These are phyloP conservation scores for Capronia epimyces DNA, from an alignment of 2,329 filamentous ascomycete genomes.

Conservation along the genomic window DNA sequence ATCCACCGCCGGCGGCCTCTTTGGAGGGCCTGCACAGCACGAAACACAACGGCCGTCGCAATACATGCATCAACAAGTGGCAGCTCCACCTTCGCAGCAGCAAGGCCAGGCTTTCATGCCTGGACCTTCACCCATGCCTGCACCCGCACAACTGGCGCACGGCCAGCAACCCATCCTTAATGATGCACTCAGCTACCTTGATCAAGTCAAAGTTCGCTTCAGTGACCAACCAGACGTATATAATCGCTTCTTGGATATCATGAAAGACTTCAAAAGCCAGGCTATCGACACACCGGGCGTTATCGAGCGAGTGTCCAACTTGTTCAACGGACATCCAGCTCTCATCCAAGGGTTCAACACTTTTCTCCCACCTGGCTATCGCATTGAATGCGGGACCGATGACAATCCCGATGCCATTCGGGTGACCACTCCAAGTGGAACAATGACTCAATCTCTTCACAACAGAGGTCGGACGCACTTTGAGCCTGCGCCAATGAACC, in stretches of 20 bases:
- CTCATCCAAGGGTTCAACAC: constrained; percentile 98
- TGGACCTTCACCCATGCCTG: constrained; percentile 41
- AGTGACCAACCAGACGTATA: constrained; percentile 96
- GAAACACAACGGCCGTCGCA: constrained; percentile 55
- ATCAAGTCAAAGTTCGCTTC: constrained; percentile 98
- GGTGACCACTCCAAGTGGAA: constrained; percentile 97
- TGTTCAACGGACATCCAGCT: constrained; percentile 92
- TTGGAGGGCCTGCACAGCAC: constrained; percentile 36
- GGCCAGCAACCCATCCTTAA: constrained; percentile 79
- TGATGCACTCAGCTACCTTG: constrained; percentile 87
- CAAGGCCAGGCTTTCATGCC: constrained; percentile 46
- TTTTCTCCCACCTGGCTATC: constrained; percentile 88
- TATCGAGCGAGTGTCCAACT: constrained; percentile 89
- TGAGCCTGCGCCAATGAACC: constrained; percentile 27
- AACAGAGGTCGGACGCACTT: constrained; percentile 32
- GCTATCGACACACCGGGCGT: constrained; percentile 97
- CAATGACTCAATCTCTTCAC: constrained; percentile 82
- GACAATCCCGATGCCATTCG: constrained; percentile 94
- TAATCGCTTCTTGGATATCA: constrained; percentile 93
- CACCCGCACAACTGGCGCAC: constrained; percentile 60
- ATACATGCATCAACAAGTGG: constrained; percentile 54
- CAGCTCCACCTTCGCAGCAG: constrained; percentile 47
- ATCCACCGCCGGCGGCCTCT: constrained; percentile 55
- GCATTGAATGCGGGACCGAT: constrained; percentile 90
- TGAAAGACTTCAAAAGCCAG: constrained; percentile 99